Evolutionary conservation across 1,139 yeast species (phyloP).

Genomic region (Geotrichum carabidarum): DNA sequence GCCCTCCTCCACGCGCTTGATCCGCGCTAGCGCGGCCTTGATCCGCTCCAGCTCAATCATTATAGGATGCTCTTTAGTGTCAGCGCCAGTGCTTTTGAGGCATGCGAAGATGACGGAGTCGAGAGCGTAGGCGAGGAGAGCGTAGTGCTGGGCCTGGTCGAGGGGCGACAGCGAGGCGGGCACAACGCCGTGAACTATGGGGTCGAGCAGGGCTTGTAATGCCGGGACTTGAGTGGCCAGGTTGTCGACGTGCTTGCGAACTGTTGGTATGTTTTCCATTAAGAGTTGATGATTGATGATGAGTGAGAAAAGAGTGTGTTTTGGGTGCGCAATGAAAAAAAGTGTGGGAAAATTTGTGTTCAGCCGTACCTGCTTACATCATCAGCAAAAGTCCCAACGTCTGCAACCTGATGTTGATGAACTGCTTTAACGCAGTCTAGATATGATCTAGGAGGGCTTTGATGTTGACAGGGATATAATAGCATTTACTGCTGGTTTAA

Average conservation of each 20-base stretch:
- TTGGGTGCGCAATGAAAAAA: too few relatives aligned
- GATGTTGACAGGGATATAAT: too few relatives aligned
- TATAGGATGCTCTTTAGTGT: slow-evolving; percentile 56
- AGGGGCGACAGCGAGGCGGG: slow-evolving; percentile 29
- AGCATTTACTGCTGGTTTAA: too few relatives aligned
- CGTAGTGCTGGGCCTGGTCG: slow-evolving; percentile 36
- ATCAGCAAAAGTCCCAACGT: too few relatives aligned
- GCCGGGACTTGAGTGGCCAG: slow-evolving; percentile 31
- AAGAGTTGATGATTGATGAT: too few relatives aligned
- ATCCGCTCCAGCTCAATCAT: slow-evolving; percentile 68
- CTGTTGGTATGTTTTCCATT: slow-evolving; percentile 30
- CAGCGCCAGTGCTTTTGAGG: slow-evolving; percentile 55
- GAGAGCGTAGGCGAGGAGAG: slow-evolving; percentile 39
- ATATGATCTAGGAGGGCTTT: too few relatives aligned
- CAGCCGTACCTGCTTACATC: too few relatives aligned
- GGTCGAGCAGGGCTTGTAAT: slow-evolving; percentile 29
- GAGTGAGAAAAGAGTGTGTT: too few relatives aligned
- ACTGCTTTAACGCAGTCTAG: too few relatives aligned
- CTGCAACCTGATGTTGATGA: too few relatives aligned
- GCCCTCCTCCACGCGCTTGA: slow-evolving; percentile 25
- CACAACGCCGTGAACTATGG: slow-evolving; percentile 29
- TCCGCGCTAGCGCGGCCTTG: slow-evolving; percentile 60
- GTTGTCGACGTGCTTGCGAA: slow-evolving; percentile 26
- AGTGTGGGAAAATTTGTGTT: too few relatives aligned
- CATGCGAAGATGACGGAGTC: slow-evolving; percentile 49